phyloP scores from a whole-genome alignment of 148 eudicot species.

The Beta vulgaris region DNA sequence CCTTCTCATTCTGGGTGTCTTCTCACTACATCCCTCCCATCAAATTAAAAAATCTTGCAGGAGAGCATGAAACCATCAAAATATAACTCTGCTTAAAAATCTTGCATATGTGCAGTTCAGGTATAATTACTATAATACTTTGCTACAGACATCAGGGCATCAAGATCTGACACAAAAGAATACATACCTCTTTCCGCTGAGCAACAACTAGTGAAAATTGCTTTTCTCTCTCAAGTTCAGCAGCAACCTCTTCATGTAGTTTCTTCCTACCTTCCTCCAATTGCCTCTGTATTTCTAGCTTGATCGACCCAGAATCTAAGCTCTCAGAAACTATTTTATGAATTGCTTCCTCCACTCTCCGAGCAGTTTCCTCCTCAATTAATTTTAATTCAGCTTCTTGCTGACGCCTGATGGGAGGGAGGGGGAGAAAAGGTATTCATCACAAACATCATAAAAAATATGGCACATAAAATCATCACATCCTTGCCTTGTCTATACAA shows the following conservation, averaged over 20 bases:
- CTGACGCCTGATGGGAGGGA: conserved; percentile 64
- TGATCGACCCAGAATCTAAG: conserved; percentile 68
- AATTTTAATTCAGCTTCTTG: conserved; percentile 78
- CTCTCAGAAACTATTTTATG: conserved; percentile 67
- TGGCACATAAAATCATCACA: conserved; percentile 17
- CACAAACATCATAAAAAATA: conserved; percentile 17
- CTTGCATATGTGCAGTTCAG: too few species aligned
- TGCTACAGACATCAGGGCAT: too few species aligned
- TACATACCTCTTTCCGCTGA: conserved; percentile 70
- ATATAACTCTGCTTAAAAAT: too few species aligned
- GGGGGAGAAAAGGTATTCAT: conserved; percentile 31
- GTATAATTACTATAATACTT: too few species aligned
- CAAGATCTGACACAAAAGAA: not conserved
- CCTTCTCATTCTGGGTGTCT: too few species aligned
- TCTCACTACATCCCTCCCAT: too few species aligned
- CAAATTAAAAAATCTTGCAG: too few species aligned
- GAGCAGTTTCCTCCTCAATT: conserved; percentile 87
- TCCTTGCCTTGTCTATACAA: conserved; percentile 24
- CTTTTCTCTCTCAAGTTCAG: conserved; percentile 82
- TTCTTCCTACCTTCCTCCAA: conserved; percentile 77
- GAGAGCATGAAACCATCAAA: too few species aligned
- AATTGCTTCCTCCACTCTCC: conserved; percentile 79
- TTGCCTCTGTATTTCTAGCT: conserved; percentile 58
- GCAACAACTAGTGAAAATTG: conserved; percentile 65
- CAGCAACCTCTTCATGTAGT: conserved; percentile 66